Evolutionary conservation across 2,329 filamentous ascomycete species (phyloP).

Genomic region (Scytalidium sp.): DNA sequence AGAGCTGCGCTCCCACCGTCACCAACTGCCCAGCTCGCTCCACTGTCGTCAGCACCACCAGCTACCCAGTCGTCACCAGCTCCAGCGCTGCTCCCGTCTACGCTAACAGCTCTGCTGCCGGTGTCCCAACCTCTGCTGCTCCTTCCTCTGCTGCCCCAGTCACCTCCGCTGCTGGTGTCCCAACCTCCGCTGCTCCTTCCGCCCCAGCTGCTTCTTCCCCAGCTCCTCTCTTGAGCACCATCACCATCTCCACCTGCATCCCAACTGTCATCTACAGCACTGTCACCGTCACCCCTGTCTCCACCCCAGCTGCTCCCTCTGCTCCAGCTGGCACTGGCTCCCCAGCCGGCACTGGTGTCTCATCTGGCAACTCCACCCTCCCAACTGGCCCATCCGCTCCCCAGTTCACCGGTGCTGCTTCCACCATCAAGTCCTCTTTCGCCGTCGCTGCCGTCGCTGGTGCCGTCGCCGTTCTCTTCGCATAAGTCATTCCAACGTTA

Average conservation of each 20-base stretch:
- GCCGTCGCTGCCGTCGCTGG: slow-evolving; percentile 23
- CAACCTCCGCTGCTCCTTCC: slow-evolving; percentile 10
- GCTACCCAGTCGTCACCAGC: slow-evolving; percentile 16
- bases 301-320: slow-evolving; percentile 10
- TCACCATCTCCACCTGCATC: slow-evolving; percentile 20
- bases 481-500: slow-evolving; percentile 20
- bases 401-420: slow-evolving; percentile 22
- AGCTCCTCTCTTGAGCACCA: slow-evolving; percentile 12
- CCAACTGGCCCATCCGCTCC: neutral
- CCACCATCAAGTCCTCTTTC: slow-evolving; percentile 27
- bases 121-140: slow-evolving; percentile 22
- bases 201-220: slow-evolving; percentile 14
- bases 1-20: slow-evolving; percentile 1
- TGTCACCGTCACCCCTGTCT: slow-evolving; percentile 20
- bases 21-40: slow-evolving; percentile 17
- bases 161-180: slow-evolving; percentile 11
- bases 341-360: slow-evolving; percentile 1
- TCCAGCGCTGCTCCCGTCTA: slow-evolving; percentile 20
- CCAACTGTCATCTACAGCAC: slow-evolving; percentile 21
- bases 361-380: slow-evolving; percentile 1
- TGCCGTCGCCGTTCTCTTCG: slow-evolving; percentile 27
- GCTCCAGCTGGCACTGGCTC: slow-evolving; percentile 13
- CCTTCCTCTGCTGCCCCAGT: slow-evolving; percentile 19
- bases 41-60: slow-evolving; percentile 18
- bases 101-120: slow-evolving; percentile 19